Evolutionary conservation across 129 eudicot genomes (phyloP).

Genomic region (Flaveria sonorensis): DNA sequence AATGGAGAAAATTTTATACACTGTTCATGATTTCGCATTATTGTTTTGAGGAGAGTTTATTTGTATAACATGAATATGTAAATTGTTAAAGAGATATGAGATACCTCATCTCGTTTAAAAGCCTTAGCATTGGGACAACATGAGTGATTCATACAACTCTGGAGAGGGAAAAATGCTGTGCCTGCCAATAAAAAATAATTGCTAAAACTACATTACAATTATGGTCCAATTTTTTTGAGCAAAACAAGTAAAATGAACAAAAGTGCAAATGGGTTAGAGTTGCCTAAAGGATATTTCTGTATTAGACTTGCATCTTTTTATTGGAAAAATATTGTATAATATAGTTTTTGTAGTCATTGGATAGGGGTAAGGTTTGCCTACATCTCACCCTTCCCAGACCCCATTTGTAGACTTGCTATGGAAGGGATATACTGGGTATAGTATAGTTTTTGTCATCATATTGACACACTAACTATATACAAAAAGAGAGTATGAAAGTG

Average conservation of each 20-base stretch:
- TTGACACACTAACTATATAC: not conserved
- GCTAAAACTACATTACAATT: not conserved
- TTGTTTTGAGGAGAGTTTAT: not conserved
- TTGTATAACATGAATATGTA: not conserved
- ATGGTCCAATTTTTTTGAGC: not conserved
- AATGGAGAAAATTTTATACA: not conserved
- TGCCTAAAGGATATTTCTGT: not conserved
- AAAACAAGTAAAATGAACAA: not conserved
- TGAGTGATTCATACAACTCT: slow-evolving; percentile 96
- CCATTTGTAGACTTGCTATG: too few relatives aligned
- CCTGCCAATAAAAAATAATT: slow-evolving; percentile 43
- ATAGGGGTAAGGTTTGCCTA: too few relatives aligned
- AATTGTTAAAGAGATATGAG: slow-evolving; percentile 35
- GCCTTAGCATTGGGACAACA: slow-evolving; percentile 94
- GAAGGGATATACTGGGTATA: too few relatives aligned
- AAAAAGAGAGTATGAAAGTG: not conserved
- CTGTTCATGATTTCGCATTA: not conserved
- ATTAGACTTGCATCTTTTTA: not conserved
- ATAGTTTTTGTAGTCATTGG: not conserved
- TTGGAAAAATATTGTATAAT: not conserved
- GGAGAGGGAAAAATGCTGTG: slow-evolving; percentile 84
- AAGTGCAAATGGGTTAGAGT: not conserved
- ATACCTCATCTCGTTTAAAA: slow-evolving; percentile 89
- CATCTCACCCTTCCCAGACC: too few relatives aligned
- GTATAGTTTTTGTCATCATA: slow-evolving; percentile 8